Percentiles rank a stretch among this genome's conserved stretches.
phyloP scores from a whole-genome alignment of 768 basidiomycete species.

The Erythrobasidium yunnanense region DNA sequence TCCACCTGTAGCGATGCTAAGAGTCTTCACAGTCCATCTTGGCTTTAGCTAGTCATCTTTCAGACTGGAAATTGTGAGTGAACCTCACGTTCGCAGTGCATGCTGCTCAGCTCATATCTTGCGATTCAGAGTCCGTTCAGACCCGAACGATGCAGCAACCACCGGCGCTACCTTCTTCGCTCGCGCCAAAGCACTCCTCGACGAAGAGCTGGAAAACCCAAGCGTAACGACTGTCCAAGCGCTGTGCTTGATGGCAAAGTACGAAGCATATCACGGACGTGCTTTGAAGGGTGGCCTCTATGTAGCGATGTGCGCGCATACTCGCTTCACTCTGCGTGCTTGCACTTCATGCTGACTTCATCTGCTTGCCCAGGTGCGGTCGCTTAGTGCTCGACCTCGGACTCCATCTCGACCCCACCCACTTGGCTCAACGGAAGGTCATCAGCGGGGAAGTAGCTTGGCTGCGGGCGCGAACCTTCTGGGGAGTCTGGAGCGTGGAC shows the following conservation, averaged over 20 bases:
- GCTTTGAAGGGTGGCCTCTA: neutral
- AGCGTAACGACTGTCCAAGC: neutral
- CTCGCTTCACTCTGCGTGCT: neutral
- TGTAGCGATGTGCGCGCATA: neutral
- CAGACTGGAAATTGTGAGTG: neutral
- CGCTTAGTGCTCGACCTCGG: conserved; percentile 10
- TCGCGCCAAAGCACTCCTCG: neutral
- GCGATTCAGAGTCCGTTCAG: neutral
- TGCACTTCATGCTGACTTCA: neutral
- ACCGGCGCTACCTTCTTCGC: neutral
- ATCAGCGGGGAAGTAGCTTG: neutral
- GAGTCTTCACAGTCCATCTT: neutral
- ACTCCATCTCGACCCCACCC: neutral
- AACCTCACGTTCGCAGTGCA: neutral
- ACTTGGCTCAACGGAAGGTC: neutral
- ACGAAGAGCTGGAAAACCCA: neutral
- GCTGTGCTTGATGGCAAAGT: neutral
- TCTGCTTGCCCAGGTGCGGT: neutral
- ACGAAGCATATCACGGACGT: neutral
- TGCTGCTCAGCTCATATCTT: neutral
- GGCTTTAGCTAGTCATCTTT: neutral
- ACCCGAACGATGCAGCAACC: neutral
- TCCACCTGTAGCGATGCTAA: neutral
- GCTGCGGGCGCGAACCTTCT: neutral
- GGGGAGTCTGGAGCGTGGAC: neutral